Base-by-base conservation (phyloP, 202 grass and related monocot genomes). In the Digitaria exilis region DNA sequence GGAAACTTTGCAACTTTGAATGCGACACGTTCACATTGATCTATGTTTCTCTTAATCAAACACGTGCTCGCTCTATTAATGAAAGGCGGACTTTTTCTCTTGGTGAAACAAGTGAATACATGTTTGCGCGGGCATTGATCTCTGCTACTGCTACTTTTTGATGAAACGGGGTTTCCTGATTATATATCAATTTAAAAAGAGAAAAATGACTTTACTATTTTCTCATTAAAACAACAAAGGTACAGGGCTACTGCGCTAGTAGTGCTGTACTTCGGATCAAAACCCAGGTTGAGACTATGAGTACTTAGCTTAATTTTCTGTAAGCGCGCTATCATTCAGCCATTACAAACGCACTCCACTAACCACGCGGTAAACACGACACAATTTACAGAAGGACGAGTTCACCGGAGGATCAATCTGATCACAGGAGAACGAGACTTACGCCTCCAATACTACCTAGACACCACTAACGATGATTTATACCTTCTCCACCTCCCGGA, bases 401-500 rank as follows among this genome's bases (percentile, higher is more conserved):
- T 55, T 22, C 30, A 37, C 5, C 29, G 25, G 45, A 0, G 5
- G 19, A 50, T 21, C 29, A 50, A 31, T 39, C 22, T 63, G 76
- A 65, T 37, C 30, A 6, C 19, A 15, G 30, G 4, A 37, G 32
- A 77, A 19, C 77, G 42, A 80, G 52, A 81, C 52, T 69, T 76
- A n/a, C 76, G 82, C 54, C 52, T 77, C 55, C n/a, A n/a, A n/a
- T n/a, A n/a, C n/a, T n/a, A n/a, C n/a, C n/a, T n/a, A n/a, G n/a
- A n/a, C n/a, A n/a, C n/a, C n/a, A 9, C 26, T 32, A 11, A 0
- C 17, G 52, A 6, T 9, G 52, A 43, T 42, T 31, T 78, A 86
- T 32, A 79, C 88, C 73, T 86, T 79, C 7, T 73, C 84, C 73
- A 90, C 88, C 84, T 90, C 73, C 73, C 79, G 66, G 83, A 66